phyloP scores from a whole-genome alignment of 768 basidiomycete species.

The Kwoniella shandongensis region DNA sequence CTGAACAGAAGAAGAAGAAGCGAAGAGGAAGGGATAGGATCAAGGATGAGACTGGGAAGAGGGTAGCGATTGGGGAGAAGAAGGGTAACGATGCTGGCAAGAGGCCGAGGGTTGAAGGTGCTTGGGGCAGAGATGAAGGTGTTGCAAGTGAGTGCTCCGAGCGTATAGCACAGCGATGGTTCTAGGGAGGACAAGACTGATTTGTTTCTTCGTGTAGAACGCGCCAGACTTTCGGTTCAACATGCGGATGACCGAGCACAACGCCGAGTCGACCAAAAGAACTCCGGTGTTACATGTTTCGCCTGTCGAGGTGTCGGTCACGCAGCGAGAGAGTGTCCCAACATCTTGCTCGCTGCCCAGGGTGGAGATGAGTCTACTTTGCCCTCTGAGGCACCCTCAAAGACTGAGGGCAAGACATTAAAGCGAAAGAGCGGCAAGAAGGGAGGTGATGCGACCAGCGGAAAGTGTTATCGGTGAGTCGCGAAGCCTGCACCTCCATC shows the following conservation, averaged over 20 bases:
- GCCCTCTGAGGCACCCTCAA: slow-evolving; percentile 4
- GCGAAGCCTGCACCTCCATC: neutral
- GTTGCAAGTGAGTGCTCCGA: slow-evolving; percentile 44
- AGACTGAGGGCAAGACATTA: slow-evolving; percentile 32
- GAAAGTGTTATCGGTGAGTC: slow-evolving; percentile 71
- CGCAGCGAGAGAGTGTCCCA: slow-evolving; percentile 76
- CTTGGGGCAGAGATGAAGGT: slow-evolving; percentile 40
- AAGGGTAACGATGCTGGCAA: slow-evolving; percentile 39
- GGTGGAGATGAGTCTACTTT: slow-evolving; percentile 8
- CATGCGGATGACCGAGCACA: slow-evolving; percentile 65
- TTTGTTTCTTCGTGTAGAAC: slow-evolving; percentile 19
- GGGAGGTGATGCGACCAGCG: slow-evolving; percentile 55
- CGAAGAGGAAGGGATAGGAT: slow-evolving; percentile 53
- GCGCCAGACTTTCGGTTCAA: slow-evolving; percentile 30
- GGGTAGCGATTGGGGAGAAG: slow-evolving; percentile 24
- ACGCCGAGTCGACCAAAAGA: slow-evolving; percentile 64
- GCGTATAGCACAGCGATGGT: too few species aligned
- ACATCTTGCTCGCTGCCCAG: slow-evolving; percentile 47
- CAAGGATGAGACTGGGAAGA: slow-evolving; percentile 45
- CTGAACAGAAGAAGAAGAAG: slow-evolving; percentile 63
- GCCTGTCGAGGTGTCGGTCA: slow-evolving; percentile 83
- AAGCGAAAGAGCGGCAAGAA: slow-evolving; percentile 43
- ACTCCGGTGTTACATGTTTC: slow-evolving; percentile 65
- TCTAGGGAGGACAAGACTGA: too few species aligned
- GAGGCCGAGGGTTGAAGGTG: slow-evolving; percentile 17